Evolutionary conservation across 345 rosid species (phyloP).

Genomic region (Gynandropsis gynandra): DNA sequence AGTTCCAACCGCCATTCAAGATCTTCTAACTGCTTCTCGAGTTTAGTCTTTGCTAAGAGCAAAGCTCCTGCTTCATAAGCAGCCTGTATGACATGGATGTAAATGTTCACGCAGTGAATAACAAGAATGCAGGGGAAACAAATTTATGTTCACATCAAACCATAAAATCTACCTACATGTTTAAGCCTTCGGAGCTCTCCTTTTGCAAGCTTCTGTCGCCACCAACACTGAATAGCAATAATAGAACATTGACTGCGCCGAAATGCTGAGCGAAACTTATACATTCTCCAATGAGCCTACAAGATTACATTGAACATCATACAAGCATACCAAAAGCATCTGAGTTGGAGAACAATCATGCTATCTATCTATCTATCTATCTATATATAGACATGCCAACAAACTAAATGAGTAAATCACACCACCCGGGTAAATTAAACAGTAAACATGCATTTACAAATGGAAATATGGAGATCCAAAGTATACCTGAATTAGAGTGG

Average conservation of each 20-base stretch:
- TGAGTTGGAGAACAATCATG: constrained; percentile 15
- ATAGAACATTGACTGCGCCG: constrained; percentile 51
- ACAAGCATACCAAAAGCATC: constrained; percentile 12
- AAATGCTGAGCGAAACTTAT: constrained; percentile 58
- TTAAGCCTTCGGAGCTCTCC: constrained; percentile 70
- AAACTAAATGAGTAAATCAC: constrained; percentile 7
- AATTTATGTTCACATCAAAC: constrained; percentile 15
- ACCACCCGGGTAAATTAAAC: constrained; percentile 6
- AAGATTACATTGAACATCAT: constrained; percentile 19
- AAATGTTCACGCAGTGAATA: constrained; percentile 18
- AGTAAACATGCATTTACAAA: not conserved
- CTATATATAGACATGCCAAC: constrained; percentile 12
- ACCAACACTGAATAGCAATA: constrained; percentile 73
- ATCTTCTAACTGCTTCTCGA: constrained; percentile 91
- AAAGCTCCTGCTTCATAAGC: constrained; percentile 95
- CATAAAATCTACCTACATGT: constrained; percentile 37
- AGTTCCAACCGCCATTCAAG: constrained; percentile 84
- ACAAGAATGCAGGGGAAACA: constrained; percentile 2
- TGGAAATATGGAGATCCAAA: constrained; percentile 3
- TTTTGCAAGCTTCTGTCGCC: constrained; percentile 87
- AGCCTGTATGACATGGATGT: constrained; percentile 41
- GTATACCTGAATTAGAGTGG: constrained; percentile 67
- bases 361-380: too few relatives aligned
- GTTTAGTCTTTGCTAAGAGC: constrained; percentile 86
- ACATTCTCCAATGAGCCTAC: constrained; percentile 75